Base-by-base conservation (phyloP, 2,329 filamentous ascomycete genomes). In the Didymellaceae sp. region DNA sequence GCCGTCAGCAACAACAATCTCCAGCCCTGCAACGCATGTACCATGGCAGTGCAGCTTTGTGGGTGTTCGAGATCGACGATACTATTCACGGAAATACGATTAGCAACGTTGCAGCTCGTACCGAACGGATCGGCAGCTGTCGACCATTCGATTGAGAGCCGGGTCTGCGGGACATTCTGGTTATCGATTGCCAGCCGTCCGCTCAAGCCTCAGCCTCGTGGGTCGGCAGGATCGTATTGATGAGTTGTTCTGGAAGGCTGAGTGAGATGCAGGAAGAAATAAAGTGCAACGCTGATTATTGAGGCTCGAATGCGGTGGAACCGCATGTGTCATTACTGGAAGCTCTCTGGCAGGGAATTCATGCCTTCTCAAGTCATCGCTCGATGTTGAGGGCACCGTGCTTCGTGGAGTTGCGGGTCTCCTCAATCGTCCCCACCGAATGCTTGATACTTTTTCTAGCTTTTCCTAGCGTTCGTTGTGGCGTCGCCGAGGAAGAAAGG, bases 141-240 rank as follows among this genome's bases (percentile, higher is more conserved):
- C 37, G 32, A 43, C 35, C 37, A 39, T 40, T 45, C 39, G 52
- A 52, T 39, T 41, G 48, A 33, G 37, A 54, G 46, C 56, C 56
- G 46, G 47, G 39, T 22, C 17, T 30, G 37, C 43, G 57, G 57
- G 44, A 39, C 44, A 52, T 39, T 7, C 13, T 41, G 14, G 49
- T 52, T 63, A 59, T 61, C 58, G 58, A 65, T 63, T 62, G 47
- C 52, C 42, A 56, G 48, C 55, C 52, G 49, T 20, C 17, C 38
- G 48, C 39, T 48, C 50, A 40, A 46, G 38, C 45, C 39, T 48
- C 50, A 40, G 48, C 43, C 50, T 53, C 43, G 49, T 49, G 45
- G 45, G 25, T 31, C 37, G 49, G 49, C 21, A 35, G 21, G 14
- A 24, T 37, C 16, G 48, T 32, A 22, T 22, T n/a, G 25, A 38